These are phyloP conservation scores for Ceratocystis ficicola DNA, from an alignment of 2,329 filamentous ascomycete genomes.

Conservation along the genomic window DNA sequence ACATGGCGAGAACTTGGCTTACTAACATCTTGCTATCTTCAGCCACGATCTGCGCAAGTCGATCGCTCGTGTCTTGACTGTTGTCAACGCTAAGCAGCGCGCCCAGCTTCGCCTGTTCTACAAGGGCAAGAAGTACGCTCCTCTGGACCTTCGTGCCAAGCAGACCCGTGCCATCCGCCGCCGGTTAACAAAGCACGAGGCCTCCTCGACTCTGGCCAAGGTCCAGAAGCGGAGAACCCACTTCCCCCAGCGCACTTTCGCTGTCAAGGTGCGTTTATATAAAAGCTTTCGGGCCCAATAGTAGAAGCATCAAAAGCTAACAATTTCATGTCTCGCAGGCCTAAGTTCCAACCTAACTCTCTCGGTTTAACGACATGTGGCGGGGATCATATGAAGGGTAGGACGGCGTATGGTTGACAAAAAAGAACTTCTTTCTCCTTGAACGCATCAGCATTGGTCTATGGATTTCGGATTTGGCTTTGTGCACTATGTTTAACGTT, in stretches of 20 bases:
- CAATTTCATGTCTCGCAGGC: constrained; percentile 8
- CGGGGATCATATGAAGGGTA: constrained; percentile 22
- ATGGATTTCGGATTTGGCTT: constrained; percentile 23
- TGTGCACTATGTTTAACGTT: constrained; percentile 22
- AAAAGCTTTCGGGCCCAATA: neutral
- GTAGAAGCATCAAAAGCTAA: neutral
- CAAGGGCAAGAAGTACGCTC: constrained; percentile 99
- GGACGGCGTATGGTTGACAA: constrained; percentile 23
- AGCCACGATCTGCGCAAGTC: constrained; percentile 99
- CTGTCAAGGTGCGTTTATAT: constrained; percentile 64
- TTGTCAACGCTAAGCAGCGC: constrained; percentile 99
- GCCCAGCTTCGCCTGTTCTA: constrained; percentile 97
- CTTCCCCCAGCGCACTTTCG: constrained; percentile 98
- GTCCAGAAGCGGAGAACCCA: constrained; percentile 90
- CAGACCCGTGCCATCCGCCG: constrained; percentile 96
- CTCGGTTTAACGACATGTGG: constrained; percentile 21
- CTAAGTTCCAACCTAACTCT: constrained; percentile 21
- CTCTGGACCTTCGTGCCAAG: constrained; percentile 96
- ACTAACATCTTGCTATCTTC: constrained; percentile 27
- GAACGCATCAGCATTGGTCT: constrained; percentile 23
- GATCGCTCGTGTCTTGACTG: constrained; percentile 94
- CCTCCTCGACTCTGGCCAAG: constrained; percentile 74
- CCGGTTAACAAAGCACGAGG: constrained; percentile 85
- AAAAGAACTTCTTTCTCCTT: constrained; percentile 22
- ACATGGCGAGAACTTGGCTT: constrained; percentile 11